Evolutionary conservation across 495 filamentous ascomycete species (phyloP), one percentile per base, ranked within the genome.

Genomic region (Aspergillus conjunctus): DNA sequence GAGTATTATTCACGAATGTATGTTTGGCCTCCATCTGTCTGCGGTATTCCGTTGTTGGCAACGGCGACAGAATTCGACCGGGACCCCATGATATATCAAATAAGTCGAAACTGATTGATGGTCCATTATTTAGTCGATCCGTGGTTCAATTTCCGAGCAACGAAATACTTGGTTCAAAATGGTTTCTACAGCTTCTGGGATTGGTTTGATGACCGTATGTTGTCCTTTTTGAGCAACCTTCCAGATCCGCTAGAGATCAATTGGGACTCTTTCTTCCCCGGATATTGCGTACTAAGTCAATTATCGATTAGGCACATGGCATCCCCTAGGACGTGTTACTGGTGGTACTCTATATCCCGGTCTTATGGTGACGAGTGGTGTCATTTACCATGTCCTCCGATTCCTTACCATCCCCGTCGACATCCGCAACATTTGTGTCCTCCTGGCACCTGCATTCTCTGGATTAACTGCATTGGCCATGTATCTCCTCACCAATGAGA

Each of bases 81-180:
- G 2, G 26, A 26, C 2, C 5, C 26, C 26, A 26, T 26, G 26
- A 26, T 26, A 26, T 26, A 26, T 52, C 62, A 64, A 61, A 41
- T 11, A 4, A 41, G 0, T 41, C 37, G 12, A 41, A n/a, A 41
- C 37, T 67, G 48, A 72, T 66, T 67, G 49, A 56, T 51, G 58
- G 34, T 7, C 55, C 59, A 32, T 68, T 48, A 4, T 56, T 22
- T 62, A 98, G 94, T 98, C 78, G 94, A 99, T 77, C 95, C 95
- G n/a, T 99, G 95, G 95, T 99, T 99, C 78, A 99, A 99, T 77
- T 99, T 99, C 77, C 84, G 95, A 68, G 95, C 95, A 62, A 98
- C 95, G 51, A 97, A 97, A 78, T 97, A 99, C 67, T 84, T 99
- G 51, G 89, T 98, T 56, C 83, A 94, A 68, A 83, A 99, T 84